Evolutionary conservation across 768 basidiomycete genomes (phyloP).

Genomic region (Trametes gibbosa): DNA sequence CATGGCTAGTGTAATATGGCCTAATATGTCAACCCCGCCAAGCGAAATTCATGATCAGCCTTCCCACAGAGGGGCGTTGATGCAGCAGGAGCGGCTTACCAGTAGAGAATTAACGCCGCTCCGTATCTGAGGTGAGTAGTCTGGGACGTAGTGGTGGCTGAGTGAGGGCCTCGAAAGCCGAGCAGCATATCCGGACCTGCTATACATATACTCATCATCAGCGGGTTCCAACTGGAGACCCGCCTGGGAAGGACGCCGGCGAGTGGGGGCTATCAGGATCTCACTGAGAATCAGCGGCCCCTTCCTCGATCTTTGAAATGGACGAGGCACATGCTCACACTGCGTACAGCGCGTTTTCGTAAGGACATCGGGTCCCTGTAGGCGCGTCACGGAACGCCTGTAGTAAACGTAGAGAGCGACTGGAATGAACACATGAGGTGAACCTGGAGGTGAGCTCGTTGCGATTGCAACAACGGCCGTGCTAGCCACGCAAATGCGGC

Average conservation of each 20-base stretch:
- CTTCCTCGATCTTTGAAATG: conserved; percentile 3
- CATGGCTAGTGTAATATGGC: conserved; percentile 2
- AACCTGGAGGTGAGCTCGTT: too few relatives aligned
- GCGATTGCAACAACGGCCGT: too few relatives aligned
- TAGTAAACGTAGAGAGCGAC: too few relatives aligned
- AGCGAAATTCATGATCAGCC: background rate
- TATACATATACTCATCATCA: conserved; percentile 7
- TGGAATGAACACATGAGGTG: too few relatives aligned
- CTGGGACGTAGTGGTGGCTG: too few relatives aligned
- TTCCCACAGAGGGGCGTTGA: background rate
- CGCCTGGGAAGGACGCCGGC: background rate
- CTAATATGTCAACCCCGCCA: background rate
- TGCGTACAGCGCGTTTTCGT: too few relatives aligned
- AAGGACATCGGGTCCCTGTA: too few relatives aligned
- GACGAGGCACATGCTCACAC: too few relatives aligned
- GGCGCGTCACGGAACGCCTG: too few relatives aligned
- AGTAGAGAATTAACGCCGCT: background rate
- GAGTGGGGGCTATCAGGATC: background rate
- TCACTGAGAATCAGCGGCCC: conserved; percentile 1
- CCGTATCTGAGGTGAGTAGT: too few relatives aligned
- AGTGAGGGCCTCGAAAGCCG: too few relatives aligned
- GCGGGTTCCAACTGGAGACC: background rate
- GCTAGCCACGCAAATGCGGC: background rate
- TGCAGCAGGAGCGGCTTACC: background rate
- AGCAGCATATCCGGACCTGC: too few relatives aligned